Evolutionary conservation across 768 basidiomycete genomes (phyloP).

Genomic region (Agaricus blazei): DNA sequence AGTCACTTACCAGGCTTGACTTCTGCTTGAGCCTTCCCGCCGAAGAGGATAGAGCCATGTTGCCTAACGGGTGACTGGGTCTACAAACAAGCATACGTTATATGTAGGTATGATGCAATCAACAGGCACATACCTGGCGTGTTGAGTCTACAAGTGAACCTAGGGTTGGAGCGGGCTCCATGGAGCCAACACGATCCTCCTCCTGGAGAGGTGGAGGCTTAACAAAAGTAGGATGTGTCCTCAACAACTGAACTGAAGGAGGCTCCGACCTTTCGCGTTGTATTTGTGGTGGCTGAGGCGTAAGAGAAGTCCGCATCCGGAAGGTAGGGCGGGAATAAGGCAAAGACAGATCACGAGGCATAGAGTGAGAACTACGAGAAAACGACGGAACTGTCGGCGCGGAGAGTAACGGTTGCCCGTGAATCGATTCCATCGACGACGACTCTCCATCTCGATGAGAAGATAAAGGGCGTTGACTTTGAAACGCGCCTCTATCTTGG

Average conservation of each 20-base stretch:
- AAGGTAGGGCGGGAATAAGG: constrained; percentile 49
- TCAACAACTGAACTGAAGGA: constrained; percentile 56
- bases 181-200: constrained; percentile 13
- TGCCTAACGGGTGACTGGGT: constrained; percentile 46
- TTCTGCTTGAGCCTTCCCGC: constrained; percentile 25
- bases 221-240: constrained; percentile 65
- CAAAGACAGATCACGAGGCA: constrained; percentile 38
- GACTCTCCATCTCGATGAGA: constrained; percentile 35
- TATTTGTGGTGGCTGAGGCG: constrained; percentile 50
- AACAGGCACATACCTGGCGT: constrained; percentile 40
- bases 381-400: background rate
- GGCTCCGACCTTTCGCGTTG: constrained; percentile 54
- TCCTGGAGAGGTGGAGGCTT: constrained; percentile 43
- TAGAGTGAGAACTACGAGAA: constrained; percentile 14
- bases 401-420: background rate
- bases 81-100: constrained; percentile 23
- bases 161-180: constrained; percentile 40
- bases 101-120: background rate
- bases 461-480: constrained; percentile 5
- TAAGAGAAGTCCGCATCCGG: constrained; percentile 64
- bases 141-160: constrained; percentile 55
- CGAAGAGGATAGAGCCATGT: constrained; percentile 47
- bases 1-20: constrained; percentile 21
- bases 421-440: constrained; percentile 29
- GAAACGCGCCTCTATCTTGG: background rate